Base-by-base conservation (phyloP, 1,284 basidiomycete species). In the Puccinia coronata region DNA sequence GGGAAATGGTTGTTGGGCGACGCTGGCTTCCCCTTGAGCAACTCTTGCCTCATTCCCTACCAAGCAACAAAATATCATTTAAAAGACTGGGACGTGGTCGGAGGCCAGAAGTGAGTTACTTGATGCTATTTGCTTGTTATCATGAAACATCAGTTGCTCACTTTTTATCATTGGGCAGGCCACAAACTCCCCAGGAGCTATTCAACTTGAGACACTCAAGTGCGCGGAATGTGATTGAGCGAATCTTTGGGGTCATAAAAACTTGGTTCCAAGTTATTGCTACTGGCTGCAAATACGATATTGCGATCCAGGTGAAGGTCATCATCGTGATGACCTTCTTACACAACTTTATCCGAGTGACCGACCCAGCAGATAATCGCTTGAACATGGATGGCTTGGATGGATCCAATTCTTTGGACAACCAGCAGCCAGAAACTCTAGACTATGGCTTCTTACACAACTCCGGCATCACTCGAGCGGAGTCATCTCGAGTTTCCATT, bases 181-280 rank as follows among this genome's bases (percentile, higher is more conserved):
- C 82, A 20, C 34, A 74, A 57, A 83, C 39, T 59, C 41, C 57
- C n/a, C 63, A 81, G 55, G 82, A 82, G 63, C 70, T 83, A 1
- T 83, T 77, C 82, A 83, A 83, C 65, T 67, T 80, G n/a, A 49
- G 71, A n/a, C 82, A 83, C 57, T 39, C 82, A 16, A 70, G 76
- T 47, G 82, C 82, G 0, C 75, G 72, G 12, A 83, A 78, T 71
- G 82, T 83, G n/a, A 76, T 82, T 47, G 82, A 83, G 61, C 55
- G 74, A 5, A 49, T 65, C 11, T 83, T 83, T 77, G 82, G 82
- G 11, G 71, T 83, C 9, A 34, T 80, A 9, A 80, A 83, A 78
- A 82, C 9, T 3, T 3, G 43, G 2, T 51, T 70, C n/a, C 8
- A 20, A 9, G 41, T 70, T 2, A 31, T 70, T 3, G 4, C 8